These are phyloP conservation scores for Calonectria henricotiae DNA, from an alignment of 2,329 filamentous ascomycete genomes.

Conservation along the genomic window DNA sequence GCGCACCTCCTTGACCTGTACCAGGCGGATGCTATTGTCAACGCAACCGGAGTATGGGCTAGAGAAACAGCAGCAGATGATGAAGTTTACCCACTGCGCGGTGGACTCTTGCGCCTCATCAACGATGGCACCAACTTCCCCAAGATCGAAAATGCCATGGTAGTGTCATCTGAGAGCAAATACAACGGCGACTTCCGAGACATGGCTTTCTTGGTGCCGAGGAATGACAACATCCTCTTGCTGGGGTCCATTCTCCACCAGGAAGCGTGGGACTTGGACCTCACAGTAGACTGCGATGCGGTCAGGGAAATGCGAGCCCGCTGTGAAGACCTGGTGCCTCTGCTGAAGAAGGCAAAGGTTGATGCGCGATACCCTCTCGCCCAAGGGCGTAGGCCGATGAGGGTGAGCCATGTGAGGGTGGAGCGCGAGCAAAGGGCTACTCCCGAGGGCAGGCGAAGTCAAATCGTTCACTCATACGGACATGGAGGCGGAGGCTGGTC, in stretches of 20 bases:
- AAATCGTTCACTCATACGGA: constrained; percentile 14
- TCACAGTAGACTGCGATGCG: constrained; percentile 11
- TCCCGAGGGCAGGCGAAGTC: constrained; percentile 3
- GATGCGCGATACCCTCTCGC: constrained; percentile 22
- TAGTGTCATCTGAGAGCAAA: constrained; percentile 21
- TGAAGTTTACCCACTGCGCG: constrained; percentile 10
- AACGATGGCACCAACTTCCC: constrained; percentile 20
- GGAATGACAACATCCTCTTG: constrained; percentile 25
- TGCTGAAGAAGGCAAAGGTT: constrained; percentile 5
- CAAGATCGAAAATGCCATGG: constrained; percentile 20
- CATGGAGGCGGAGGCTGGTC: constrained; percentile 28
- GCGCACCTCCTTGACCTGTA: constrained; percentile 3
- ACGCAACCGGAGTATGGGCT: constrained; percentile 15
- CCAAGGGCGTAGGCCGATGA: constrained; percentile 24
- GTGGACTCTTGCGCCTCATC: constrained; percentile 23
- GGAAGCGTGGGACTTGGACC: constrained; percentile 15
- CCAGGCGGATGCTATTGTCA: constrained; percentile 20
- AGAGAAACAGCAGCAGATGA: neutral
- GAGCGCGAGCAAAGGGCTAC: neutral
- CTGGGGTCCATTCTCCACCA: constrained; percentile 29
- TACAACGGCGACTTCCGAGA: constrained; percentile 14
- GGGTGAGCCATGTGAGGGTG: neutral
- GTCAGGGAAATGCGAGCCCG: constrained; percentile 22
- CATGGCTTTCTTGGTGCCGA: constrained; percentile 27
- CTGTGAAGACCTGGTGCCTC: constrained; percentile 15